Evolutionary conservation across 2,329 filamentous ascomycete species (phyloP), one percentile per base, ranked within the genome.

Genomic region (Chaetomium strumarium): DNA sequence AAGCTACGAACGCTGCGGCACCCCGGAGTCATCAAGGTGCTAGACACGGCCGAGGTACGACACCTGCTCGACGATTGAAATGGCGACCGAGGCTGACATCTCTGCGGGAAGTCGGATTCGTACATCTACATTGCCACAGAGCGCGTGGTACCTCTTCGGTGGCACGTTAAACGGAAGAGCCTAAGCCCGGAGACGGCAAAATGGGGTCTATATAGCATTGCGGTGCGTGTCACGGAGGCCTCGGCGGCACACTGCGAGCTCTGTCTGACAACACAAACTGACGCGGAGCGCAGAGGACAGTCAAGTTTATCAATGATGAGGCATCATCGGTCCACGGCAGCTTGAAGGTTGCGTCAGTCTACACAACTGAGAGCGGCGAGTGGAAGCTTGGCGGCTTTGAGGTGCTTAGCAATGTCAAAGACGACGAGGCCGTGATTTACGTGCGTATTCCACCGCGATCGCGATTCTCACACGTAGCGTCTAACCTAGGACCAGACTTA

Each of bases 81-180:
- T n/a, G 24, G 20, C 17, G 19, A 11, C 34, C 33, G 36, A 45
- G 51, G 46, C 58, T 60, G 58, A 60, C 44, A 24, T 41, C 39
- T 56, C 42, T 53, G 44, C 50, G 63, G 62, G 56, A 57, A 93
- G 87, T 96, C 91, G 64, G 93, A 99, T 60, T 82, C 88, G 24
- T 92, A 93, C 66, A 93, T 99, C 58, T 96, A 97, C 68, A 90
- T 99, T 67, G 90, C 93, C 52, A 97, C 91, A 20, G 93, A 99
- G 73, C 83, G 91, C 59, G 75, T 99, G 10, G 84, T 85, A 12
- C 93, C 93, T 3, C 73, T 99, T 48, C 82, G 85, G 61, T 97
- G 93, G 93, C 85, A 95, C 64, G 85, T 95, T 43, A 90, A 87
- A 72, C 79, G 92, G 61, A 91, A 89, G 73, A 93, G 88, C 66